Conservation (phyloP, 225 moss, liverwort and hornwort species). For the Bryoerythrophyllum caledonicum region DNA sequence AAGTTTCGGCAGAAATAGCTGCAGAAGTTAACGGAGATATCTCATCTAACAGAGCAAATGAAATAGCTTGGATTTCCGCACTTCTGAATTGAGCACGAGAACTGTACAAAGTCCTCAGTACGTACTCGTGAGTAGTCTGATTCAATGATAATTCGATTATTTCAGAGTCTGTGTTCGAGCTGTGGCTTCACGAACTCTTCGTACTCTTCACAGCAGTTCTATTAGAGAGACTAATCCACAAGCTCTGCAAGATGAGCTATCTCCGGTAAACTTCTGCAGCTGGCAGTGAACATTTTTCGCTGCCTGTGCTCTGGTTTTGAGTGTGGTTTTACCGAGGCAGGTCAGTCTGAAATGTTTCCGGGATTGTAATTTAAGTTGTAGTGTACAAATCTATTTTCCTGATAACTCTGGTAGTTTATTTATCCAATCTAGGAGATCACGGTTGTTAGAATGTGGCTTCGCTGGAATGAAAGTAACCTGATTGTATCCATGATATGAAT, state of each 20-base stretch:
- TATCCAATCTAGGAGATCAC: background rate
- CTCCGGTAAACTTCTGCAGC: background rate
- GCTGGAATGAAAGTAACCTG: too few relatives aligned
- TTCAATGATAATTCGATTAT: background rate
- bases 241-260: background rate
- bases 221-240: background rate
- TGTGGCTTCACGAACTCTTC: background rate
- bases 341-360: background rate
- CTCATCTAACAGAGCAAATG: too few relatives aligned
- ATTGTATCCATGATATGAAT: background rate
- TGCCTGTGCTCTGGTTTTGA: background rate
- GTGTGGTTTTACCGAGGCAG: background rate
- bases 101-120: background rate
- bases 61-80: background rate
- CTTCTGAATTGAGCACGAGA: background rate
- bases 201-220: background rate
- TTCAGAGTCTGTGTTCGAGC: background rate
- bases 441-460: background rate
- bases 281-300: background rate
- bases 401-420: background rate
- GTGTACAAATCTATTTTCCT: background rate
- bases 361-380: background rate
- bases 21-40: too few relatives aligned
- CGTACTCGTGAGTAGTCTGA: constrained; percentile 3
- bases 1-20: too few relatives aligned